A percentile compares a stretch with the other conserved stretches of the same genome.
phyloP scores from a whole-genome alignment of 768 basidiomycete species.

The Leccinum sublutescens region DNA sequence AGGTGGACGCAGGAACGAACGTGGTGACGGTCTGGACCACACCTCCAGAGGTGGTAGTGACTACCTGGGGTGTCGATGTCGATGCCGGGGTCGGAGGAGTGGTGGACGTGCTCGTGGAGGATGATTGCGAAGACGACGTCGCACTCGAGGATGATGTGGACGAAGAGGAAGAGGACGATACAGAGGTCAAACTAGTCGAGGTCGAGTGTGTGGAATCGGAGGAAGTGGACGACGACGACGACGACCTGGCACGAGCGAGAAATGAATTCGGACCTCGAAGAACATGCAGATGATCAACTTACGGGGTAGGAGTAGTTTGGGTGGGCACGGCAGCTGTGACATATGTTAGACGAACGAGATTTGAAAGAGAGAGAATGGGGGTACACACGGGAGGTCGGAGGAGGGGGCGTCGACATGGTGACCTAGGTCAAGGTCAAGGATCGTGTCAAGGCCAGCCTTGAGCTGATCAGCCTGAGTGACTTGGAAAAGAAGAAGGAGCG shows the following conservation, averaged over 20 bases:
- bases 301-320: not conserved
- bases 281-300: not conserved
- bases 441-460: constrained; percentile 2
- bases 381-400: constrained; percentile 7
- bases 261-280: not conserved
- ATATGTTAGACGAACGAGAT: not conserved
- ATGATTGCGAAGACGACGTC: not conserved
- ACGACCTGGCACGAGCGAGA: not conserved
- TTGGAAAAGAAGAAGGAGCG: not conserved
- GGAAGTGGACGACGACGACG: not conserved
- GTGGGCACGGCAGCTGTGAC: rapidly evolving
- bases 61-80: not conserved
- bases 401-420: not conserved
- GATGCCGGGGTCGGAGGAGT: not conserved
- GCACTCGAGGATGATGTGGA: not conserved
- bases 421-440: constrained; percentile 1
- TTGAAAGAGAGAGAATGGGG: not conserved
- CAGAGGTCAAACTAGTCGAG: not conserved
- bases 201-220: constrained; percentile 7
- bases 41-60: constrained; percentile 11
- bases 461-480: not conserved
- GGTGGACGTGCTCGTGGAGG: not conserved
- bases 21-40: constrained; percentile 6
- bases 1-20: not conserved
- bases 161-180: not conserved